Percentiles rank a stretch among this genome's conserved stretches.
These are phyloP conservation scores for Penicillium arizonense DNA, from an alignment of 495 filamentous ascomycete genomes.

Conservation along the genomic window DNA sequence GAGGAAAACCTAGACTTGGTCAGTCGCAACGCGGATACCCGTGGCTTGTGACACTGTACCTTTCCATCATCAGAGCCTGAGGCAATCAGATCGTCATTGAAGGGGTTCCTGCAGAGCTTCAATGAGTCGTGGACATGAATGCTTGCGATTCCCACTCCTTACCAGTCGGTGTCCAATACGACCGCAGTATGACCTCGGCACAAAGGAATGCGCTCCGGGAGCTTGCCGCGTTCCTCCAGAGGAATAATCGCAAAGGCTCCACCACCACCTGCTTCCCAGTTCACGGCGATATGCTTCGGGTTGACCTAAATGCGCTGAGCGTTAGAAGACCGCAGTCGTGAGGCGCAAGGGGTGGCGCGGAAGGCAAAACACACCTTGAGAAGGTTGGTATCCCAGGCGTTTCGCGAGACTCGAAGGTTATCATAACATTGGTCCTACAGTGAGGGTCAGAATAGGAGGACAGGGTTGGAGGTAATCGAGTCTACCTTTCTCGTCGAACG, in stretches of 20 bases:
- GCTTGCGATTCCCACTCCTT: conserved; percentile 28
- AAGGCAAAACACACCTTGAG: conserved; percentile 67
- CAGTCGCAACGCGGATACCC: conserved; percentile 8
- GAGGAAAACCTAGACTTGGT: conserved; percentile 65
- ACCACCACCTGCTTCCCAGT: conserved; percentile 97
- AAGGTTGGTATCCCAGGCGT: conserved; percentile 99
- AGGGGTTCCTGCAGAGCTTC: conserved; percentile 72
- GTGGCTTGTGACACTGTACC: conserved; percentile 37
- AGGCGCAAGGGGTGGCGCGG: conserved; percentile 29
- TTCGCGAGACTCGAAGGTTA: conserved; percentile 89
- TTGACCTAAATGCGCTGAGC: conserved; percentile 63
- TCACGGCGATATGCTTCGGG: conserved; percentile 92
- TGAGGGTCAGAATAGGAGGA: conserved; percentile 11
- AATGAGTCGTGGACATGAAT: conserved; percentile 18
- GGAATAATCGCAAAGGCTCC: conserved; percentile 97
- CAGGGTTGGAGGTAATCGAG: not conserved
- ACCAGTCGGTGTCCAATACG: conserved; percentile 98
- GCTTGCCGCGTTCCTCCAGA: conserved; percentile 78
- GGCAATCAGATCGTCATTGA: conserved; percentile 88
- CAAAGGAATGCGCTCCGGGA: conserved; percentile 89
- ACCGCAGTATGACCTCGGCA: conserved; percentile 95
- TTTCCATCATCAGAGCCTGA: conserved; percentile 97
- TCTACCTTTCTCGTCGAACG: conserved; percentile 85
- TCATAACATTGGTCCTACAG: conserved; percentile 87
- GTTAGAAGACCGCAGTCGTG: conserved; percentile 23